Evolutionary conservation across 108 stramenopile species (phyloP), one percentile per base, ranked within the genome.

Genomic region (Bacterosira constricta): DNA sequence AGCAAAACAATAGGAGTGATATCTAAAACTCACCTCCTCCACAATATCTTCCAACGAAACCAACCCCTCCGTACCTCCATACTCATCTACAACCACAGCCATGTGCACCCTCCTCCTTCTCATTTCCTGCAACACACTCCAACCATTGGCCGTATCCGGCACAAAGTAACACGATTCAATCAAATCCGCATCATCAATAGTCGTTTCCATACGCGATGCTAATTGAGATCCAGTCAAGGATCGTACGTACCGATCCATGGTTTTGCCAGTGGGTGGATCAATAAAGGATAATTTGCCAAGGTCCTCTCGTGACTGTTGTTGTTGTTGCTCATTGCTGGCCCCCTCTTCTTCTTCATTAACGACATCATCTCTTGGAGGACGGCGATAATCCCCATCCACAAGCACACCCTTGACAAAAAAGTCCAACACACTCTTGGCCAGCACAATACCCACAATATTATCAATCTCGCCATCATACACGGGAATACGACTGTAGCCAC

Each of bases 1-100:
- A 31, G 25, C 25, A 27, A 42, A 68, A 55, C 11, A n/a, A 45
- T 29, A 5, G 52, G 7, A 26, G 26, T 36, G 9, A 12, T 0
- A 41, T 18, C 47, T 54, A 57, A 74, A 79, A 88, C 95, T 81
- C 89, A 94, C 95, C 84, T 96, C 96, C 81, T 98, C 98, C 18
- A 97, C 87, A 61, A 97, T 96, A 80, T 97, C 96, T 80, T 98
- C 98, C 23, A 98, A 71, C 5, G 96, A 96, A 8, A 98, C 96
- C 52, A 98, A 60, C n/a, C 98, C 98, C 59, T 95, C 96, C 0
- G 98, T 98, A 30, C 98, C 98, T 27, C 98, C 98, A 71, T 91
- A 97, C 83, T 98, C 98, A 62, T 98, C 98, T 7, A 98, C 98
- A 20, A 98, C 98, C 73, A 98, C 90, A 6, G 98, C 98, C 91